phyloP scores from a whole-genome alignment of 139 green algal genomes.

The Nannochloris sp. region DNA sequence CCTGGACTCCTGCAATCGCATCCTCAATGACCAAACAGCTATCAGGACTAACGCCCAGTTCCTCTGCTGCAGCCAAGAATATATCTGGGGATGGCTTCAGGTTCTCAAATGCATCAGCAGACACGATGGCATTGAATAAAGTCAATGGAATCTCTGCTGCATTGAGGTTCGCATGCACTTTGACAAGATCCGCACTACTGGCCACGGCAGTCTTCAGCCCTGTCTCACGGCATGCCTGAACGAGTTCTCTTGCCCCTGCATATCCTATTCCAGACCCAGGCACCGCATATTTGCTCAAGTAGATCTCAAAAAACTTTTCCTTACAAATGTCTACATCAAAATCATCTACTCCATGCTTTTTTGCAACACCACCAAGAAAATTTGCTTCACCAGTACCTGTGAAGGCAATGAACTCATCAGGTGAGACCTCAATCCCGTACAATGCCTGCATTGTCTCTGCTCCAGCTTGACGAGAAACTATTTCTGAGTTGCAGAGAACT shows the following conservation, averaged over 20 bases:
- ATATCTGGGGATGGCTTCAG: constrained; percentile 61
- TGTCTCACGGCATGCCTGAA: constrained; percentile 39
- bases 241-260: constrained; percentile 43
- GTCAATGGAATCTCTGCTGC: constrained; percentile 36
- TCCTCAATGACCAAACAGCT: constrained; percentile 68
- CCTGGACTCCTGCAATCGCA: constrained; percentile 53
- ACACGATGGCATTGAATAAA: constrained; percentile 55
- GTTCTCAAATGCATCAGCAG: constrained; percentile 50
- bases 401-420: constrained; percentile 55
- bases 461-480: constrained; percentile 21
- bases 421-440: constrained; percentile 36
- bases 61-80: constrained; percentile 46
- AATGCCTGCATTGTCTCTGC: constrained; percentile 37
- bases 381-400: constrained; percentile 46
- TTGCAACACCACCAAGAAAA: constrained; percentile 39
- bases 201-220: constrained; percentile 54
- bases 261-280: constrained; percentile 32
- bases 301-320: constrained; percentile 55
- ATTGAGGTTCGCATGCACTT: constrained; percentile 58
- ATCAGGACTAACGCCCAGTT: constrained; percentile 35
- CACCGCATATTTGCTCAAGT: constrained; percentile 29
- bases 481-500: constrained; percentile 22
- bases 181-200: constrained; percentile 59
- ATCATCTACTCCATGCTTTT: constrained; percentile 15
- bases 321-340: constrained; percentile 42